These are phyloP conservation scores for Teratosphaeria gauchensis DNA, from an alignment of 2,329 filamentous ascomycete species.

Conservation along the genomic window DNA sequence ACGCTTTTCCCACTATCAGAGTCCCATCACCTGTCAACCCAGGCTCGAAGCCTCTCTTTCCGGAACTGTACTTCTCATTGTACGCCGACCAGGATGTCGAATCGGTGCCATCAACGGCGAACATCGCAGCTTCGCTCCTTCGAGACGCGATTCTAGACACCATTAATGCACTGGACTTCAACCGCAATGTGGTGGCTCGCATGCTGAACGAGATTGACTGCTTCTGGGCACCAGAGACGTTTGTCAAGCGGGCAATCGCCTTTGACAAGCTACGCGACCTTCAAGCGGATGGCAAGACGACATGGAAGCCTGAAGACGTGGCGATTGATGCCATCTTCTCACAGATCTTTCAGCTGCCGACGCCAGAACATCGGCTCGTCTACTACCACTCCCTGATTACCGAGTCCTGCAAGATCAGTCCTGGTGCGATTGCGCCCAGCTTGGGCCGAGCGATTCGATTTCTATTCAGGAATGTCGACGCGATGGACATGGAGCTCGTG, in stretches of 20 bases:
- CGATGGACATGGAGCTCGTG: conserved; percentile 75
- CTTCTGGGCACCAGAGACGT: conserved; percentile 82
- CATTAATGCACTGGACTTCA: conserved; percentile 89
- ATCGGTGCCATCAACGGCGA: conserved; percentile 64
- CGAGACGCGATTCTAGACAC: conserved; percentile 83
- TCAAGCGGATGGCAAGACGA: conserved; percentile 53
- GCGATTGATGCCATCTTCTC: conserved; percentile 97
- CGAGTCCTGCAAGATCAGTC: conserved; percentile 90
- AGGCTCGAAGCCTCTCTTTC: conserved; percentile 70
- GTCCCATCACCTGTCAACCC: conserved; percentile 68
- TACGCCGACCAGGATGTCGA: conserved; percentile 79
- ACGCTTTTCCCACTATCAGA: conserved; percentile 64
- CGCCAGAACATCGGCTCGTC: conserved; percentile 82
- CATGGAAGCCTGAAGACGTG: conserved; percentile 97
- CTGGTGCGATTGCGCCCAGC: conserved; percentile 90
- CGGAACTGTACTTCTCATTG: conserved; percentile 88
- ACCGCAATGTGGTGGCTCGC: conserved; percentile 75
- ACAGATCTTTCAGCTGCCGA: conserved; percentile 79
- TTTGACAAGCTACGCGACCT: conserved; percentile 75
- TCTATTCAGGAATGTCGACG: conserved; percentile 71
- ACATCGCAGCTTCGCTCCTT: conserved; percentile 72
- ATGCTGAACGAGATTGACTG: conserved; percentile 90
- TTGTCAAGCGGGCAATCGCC: conserved; percentile 84
- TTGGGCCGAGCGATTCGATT: conserved; percentile 87
- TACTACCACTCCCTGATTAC: conserved; percentile 95